Conservation (phyloP, 169 alveolate species). For the Plasmodium malariae region DNA sequence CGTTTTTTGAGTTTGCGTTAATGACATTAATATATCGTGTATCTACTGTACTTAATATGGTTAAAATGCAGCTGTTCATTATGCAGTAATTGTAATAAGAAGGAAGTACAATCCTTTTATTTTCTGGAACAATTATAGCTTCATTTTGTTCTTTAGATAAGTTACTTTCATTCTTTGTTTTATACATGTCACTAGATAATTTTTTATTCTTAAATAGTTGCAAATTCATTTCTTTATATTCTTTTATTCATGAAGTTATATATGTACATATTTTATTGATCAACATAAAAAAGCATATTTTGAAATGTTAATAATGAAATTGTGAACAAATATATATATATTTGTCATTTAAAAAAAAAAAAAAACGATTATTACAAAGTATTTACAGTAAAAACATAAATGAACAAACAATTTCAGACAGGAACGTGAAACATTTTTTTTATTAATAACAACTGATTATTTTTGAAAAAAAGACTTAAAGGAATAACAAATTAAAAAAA, state of each 20-base stretch:
- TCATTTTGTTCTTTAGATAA: constrained; percentile 20
- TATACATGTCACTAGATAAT: constrained; percentile 22
- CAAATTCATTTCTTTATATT: constrained; percentile 20
- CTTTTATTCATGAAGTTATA: constrained; percentile 6
- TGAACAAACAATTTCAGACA: constrained; percentile 11
- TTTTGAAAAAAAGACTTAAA: neutral
- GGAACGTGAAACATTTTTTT: neutral
- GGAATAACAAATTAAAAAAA: neutral
- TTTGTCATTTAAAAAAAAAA: neutral
- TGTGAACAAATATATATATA: neutral
- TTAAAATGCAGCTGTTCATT: constrained; percentile 15
- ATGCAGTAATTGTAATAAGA: constrained; percentile 1
- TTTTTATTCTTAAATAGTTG: constrained; percentile 8
- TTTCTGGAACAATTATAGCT: constrained; percentile 47
- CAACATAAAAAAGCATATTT: constrained; percentile 24
- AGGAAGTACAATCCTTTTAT: constrained; percentile 37
- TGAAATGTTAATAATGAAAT: neutral
- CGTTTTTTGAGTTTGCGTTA: constrained; percentile 18
- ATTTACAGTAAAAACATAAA: neutral
- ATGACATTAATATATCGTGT: constrained; percentile 3
- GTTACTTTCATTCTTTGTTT: constrained; percentile 19
- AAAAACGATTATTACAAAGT: neutral
- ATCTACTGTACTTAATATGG: constrained; percentile 15
- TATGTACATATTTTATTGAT: neutral
- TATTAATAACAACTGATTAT: neutral